Evolutionary conservation across 139 green algal species (phyloP).

Genomic region (Eudorina sp.): DNA sequence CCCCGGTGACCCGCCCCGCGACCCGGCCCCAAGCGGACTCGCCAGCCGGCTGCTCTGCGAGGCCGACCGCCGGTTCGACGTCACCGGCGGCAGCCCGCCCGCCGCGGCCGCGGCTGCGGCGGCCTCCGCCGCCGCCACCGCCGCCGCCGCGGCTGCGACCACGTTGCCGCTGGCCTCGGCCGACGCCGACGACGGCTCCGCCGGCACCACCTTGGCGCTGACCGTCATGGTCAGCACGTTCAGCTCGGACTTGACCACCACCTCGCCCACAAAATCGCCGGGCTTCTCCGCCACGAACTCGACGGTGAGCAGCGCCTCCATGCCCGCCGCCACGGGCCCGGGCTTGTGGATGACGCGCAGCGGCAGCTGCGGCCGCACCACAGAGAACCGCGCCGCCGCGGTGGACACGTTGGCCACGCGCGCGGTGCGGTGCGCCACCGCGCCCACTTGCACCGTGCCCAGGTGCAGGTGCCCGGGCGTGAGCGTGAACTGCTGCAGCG

Average conservation of each 20-base stretch:
- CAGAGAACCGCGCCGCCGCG: constrained; percentile 63
- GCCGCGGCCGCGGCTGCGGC: not conserved
- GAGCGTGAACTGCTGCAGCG: constrained; percentile 64
- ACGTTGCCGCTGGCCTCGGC: not conserved
- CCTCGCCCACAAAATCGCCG: constrained; percentile 69
- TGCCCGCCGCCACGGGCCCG: constrained; percentile 68
- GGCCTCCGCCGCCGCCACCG: not conserved
- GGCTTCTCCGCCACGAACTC: constrained; percentile 67
- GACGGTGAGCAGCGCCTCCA: constrained; percentile 69
- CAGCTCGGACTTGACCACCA: constrained; percentile 71
- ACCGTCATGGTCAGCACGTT: constrained; percentile 69
- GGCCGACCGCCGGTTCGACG: constrained; percentile 22
- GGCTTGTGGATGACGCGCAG: constrained; percentile 71
- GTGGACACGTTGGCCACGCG: constrained; percentile 70
- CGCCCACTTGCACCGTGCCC: constrained; percentile 62
- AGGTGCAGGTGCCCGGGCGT: constrained; percentile 75
- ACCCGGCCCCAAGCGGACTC: constrained; percentile 16
- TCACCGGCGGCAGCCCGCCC: constrained; percentile 37
- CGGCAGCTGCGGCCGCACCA: constrained; percentile 57
- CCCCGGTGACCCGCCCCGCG: not conserved
- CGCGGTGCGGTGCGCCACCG: constrained; percentile 60
- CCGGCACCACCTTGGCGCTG: constrained; percentile 67
- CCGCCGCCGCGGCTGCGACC: not conserved
- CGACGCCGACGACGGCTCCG: not conserved
- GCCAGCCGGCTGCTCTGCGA: constrained; percentile 28